These are phyloP conservation scores for Hirschioporus abietinus DNA, from an alignment of 768 basidiomycete species.

Conservation along the genomic window DNA sequence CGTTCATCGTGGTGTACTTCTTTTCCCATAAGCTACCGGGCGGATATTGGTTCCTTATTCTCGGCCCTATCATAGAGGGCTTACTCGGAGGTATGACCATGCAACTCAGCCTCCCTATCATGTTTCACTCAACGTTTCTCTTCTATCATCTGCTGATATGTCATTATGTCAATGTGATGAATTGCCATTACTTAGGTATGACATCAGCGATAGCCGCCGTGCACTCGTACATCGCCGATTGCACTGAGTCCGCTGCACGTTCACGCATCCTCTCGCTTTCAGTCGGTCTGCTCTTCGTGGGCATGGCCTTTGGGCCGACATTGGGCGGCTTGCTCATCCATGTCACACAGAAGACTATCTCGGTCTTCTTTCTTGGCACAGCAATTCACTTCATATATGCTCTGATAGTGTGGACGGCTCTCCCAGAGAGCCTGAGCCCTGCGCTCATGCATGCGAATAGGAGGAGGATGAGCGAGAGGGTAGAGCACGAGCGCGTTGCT, in stretches of 20 bases:
- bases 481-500: conserved; percentile 21
- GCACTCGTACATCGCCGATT: conserved; percentile 70
- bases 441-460: conserved; percentile 39
- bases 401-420: conserved; percentile 45
- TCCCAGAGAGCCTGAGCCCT: conserved; percentile 75
- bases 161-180: neutral
- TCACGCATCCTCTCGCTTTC: conserved; percentile 60
- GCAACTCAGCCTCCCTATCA: conserved; percentile 4
- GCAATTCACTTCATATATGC: conserved; percentile 45
- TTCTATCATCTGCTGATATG: conserved; percentile 19
- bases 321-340: conserved; percentile 63
- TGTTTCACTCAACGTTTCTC: conserved; percentile 16
- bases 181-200: conserved; percentile 33
- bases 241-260: conserved; percentile 46
- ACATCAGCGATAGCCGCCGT: conserved; percentile 43
- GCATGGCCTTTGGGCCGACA: conserved; percentile 75
- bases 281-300: conserved; percentile 63
- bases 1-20: conserved; percentile 58
- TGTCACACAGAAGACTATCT: conserved; percentile 45
- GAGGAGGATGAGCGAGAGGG: conserved; percentile 30
- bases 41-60: conserved; percentile 73
- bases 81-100: conserved; percentile 53
- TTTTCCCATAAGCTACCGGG: conserved; percentile 63
- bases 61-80: conserved; percentile 66
- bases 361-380: conserved; percentile 67